Evolutionary conservation across 352 stramenopile species (phyloP).

Genomic region (Pythium vanterpoolii): DNA sequence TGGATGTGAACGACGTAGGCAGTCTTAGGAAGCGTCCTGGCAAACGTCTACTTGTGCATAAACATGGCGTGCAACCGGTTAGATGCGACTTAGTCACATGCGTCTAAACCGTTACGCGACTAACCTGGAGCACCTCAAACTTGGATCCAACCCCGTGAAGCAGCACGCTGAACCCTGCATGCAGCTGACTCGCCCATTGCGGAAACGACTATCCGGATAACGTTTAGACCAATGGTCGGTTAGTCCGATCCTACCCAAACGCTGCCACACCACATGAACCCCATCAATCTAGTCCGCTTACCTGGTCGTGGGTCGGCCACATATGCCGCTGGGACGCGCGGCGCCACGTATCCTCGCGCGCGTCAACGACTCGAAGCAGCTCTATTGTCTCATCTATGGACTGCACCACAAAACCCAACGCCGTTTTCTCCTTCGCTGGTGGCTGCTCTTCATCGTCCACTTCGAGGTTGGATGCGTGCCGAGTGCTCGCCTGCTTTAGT

Average conservation of each 20-base stretch:
- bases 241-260: neutral
- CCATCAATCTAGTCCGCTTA: neutral
- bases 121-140: conserved; percentile 16
- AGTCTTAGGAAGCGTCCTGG: conserved; percentile 1
- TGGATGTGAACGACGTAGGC: conserved; percentile 19
- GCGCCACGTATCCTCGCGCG: conserved; percentile 13
- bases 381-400: conserved; percentile 8
- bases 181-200: conserved; percentile 9
- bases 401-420: neutral
- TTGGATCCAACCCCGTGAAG: conserved; percentile 22
- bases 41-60: conserved; percentile 11
- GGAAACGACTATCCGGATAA: neutral
- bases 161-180: conserved; percentile 16
- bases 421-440: neutral
- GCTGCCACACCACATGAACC: neutral
- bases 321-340: neutral
- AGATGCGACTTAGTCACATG: neutral
- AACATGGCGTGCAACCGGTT: neutral
- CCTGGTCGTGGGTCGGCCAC: conserved; percentile 12
- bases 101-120: neutral
- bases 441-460: neutral
- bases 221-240: neutral
- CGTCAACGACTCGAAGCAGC: conserved; percentile 11
- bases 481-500: neutral
- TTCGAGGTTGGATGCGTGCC: neutral